Evolutionary conservation across 768 basidiomycete species (phyloP).

Genomic region (Rickenella mellea): DNA sequence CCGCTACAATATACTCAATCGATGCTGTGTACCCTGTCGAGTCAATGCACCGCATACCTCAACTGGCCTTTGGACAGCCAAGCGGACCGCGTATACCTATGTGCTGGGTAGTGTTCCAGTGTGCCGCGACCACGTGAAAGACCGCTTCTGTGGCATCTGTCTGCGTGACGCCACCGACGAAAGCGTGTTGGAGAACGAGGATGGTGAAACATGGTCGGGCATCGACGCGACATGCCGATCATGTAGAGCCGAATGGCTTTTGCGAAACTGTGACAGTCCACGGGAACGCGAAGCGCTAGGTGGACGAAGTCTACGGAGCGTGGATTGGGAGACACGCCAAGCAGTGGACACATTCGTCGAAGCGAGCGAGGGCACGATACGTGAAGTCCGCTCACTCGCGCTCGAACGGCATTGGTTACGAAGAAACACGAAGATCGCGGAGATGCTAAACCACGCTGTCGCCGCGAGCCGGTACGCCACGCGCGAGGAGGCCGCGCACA

Average conservation of each 20-base stretch:
- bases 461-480: constrained; percentile 43
- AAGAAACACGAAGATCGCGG: constrained; percentile 51
- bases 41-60: constrained; percentile 48
- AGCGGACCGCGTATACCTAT: constrained; percentile 32
- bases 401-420: constrained; percentile 68
- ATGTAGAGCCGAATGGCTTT: constrained; percentile 60
- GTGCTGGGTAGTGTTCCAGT: constrained; percentile 37
- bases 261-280: constrained; percentile 27
- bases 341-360: constrained; percentile 66
- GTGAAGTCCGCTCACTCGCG: constrained; percentile 49
- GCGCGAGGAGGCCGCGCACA: constrained; percentile 18
- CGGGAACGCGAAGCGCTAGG: constrained; percentile 51
- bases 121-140: constrained; percentile 57
- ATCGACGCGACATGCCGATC: constrained; percentile 58
- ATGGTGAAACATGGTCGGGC: constrained; percentile 56
- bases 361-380: constrained; percentile 58
- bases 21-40: constrained; percentile 59
- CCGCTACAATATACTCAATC: constrained; percentile 38
- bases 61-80: constrained; percentile 41
- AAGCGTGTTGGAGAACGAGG: constrained; percentile 59
- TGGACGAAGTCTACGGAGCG: constrained; percentile 21
- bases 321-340: constrained; percentile 62
- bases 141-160: constrained; percentile 58
- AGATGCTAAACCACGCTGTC: constrained; percentile 59
- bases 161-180: constrained; percentile 41